Base-by-base conservation (phyloP, 352 stramenopile genomes). In the Phytophthora hibernalis region DNA sequence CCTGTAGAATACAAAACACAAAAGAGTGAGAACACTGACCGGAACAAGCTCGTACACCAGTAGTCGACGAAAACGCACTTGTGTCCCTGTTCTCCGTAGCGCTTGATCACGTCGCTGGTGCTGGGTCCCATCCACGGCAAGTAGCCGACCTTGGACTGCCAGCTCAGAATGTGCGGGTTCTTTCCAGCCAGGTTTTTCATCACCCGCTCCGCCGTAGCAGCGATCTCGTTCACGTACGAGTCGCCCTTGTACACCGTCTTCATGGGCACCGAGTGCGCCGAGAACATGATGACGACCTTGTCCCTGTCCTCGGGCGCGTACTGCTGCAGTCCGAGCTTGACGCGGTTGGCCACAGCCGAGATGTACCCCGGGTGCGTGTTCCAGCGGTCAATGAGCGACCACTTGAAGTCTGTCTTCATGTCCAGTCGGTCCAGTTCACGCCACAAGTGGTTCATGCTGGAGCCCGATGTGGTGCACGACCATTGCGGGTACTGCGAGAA, bases 401-500 rank as follows among this genome's bases (percentile, higher is more conserved):
- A 95, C 62, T 95, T 65, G 68, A 95, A 95, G 49, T 83, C 66
- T 48, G 90, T 62, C 28, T 77, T 90, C 82, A 99, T 92, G 33
- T 98, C 82, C 21, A 98, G 82, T 3, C 85, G 83, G 37, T 90
- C 77, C 4, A 96, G 61, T 47, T 96, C 85, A 8, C 89, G 76
- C 90, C 89, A 96, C 45, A 97, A 70, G 13, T 96, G 82, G 74
- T 96, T 96, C 70, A 99, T 89, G 58, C 92, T 99, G 20, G 92
- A 98, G 20, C 98, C 98, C 11, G 93, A 96, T 8, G 98, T 99
- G 33, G 96, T 98, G 76, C 98, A 99, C 30, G 89, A 98, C 80
- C 98, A 99, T 83, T 99, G 97, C 26, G 98, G 98, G 78, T 99
- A 99, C 66, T 92, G 59, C 24, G 98, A 98, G 50, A 99, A 91